Evolutionary conservation across 2,329 filamentous ascomycete genomes (phyloP), one percentile per base, ranked within the genome.

Genomic region (Aureobasidium sp.): DNA sequence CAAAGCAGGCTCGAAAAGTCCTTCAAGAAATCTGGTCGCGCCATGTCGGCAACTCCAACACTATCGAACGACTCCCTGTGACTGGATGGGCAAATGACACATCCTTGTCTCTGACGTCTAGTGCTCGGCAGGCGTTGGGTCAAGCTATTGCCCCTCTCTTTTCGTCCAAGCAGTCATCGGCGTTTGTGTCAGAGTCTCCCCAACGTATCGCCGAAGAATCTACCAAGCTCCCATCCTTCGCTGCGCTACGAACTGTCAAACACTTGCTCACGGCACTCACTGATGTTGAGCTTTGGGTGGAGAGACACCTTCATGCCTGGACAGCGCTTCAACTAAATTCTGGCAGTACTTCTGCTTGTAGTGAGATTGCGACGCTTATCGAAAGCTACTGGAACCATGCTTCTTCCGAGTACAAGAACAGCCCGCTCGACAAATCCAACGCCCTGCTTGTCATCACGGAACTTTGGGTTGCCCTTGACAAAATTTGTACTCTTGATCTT

Each of bases 381-480:
- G 63, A 37, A 14, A 25, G 57, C 0, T 70, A 70, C 53, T 66
- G 68, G 45, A 8, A 12, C 1, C 49, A 64, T 1, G 67, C 68
- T 4, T 65, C 69, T 0, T 65, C 73, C 0, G 67, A 71, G 0
- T 84, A 82, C 64, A 66, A 76, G 0, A 63, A 67, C 4, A 77
- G 81, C 62, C 74, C 79, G 0, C 80, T 82, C 53, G 76, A 81
- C 27, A 79, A 77, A 65, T 85, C 84, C 31, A 62, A 71, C 0
- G 77, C 82, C 66, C 70, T 87, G 0, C 74, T 89, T 1, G 77
- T 73, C 8, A 47, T 84, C 0, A 78, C 88, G 68, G 80, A 84
- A 55, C 65, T 86, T 0, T 89, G 85, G 86, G 69, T 81, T 3
- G 67, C 69, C 1, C 77, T 87, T 69, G 87, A 89, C 64, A 67